A percentile compares a stretch with the other conserved stretches of the same genome.
Conservation (phyloP, 139 green algal species). For the Raphidocelis subcapitata region DNA sequence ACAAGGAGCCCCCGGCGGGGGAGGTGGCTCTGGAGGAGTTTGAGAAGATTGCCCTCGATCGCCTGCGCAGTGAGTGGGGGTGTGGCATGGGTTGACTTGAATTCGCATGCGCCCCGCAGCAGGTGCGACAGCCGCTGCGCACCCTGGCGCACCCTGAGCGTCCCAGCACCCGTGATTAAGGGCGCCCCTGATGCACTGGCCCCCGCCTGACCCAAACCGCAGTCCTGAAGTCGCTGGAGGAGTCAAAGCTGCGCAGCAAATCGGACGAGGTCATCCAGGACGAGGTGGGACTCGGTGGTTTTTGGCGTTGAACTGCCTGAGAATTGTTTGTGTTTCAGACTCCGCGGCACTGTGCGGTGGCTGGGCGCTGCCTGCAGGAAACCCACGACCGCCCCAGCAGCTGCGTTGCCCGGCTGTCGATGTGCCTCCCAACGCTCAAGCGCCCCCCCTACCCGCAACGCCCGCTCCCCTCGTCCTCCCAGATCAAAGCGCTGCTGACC, state of each 20-base stretch:
- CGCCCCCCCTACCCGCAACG: too few species aligned
- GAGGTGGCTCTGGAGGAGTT: conserved; percentile 93
- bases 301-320: too few species aligned
- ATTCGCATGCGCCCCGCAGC: background rate
- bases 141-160: background rate
- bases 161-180: background rate
- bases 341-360: too few species aligned
- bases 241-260: conserved; percentile 68
- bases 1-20: conserved; percentile 59
- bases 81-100: background rate
- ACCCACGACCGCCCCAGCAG: background rate
- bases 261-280: conserved; percentile 42
- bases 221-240: conserved; percentile 91
- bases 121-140: background rate
- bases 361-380: too few species aligned
- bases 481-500: conserved; percentile 31
- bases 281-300: too few species aligned
- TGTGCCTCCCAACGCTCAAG: background rate
- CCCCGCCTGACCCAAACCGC: conserved; percentile 10
- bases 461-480: too few species aligned
- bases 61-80: conserved; percentile 63
- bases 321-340: too few species aligned
- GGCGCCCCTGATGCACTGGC: background rate
- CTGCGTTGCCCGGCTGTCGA: background rate
- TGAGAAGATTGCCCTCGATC: conserved; percentile 86